A percentile compares a stretch with the other conserved stretches of the same genome.
Conservation (phyloP, 2,329 filamentous ascomycete genomes). For the Fusarium napiforme region DNA sequence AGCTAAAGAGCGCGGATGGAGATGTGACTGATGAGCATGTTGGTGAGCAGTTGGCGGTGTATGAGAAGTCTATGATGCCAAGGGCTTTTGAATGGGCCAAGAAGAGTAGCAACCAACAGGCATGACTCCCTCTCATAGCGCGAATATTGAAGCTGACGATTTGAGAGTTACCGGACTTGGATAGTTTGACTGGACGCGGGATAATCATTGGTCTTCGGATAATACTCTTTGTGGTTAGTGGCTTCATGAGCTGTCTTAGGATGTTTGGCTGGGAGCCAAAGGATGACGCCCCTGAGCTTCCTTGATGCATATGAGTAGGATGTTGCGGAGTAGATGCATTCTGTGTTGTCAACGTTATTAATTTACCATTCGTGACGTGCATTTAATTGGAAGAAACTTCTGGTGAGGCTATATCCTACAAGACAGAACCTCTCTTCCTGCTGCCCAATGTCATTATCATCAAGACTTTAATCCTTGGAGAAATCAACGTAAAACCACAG, state of each 20-base stretch:
- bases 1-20: fast-evolving
- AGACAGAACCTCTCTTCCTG: too few relatives aligned
- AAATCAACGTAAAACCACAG: too few relatives aligned
- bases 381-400: too few relatives aligned
- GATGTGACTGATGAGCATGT: background rate
- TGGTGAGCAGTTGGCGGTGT: fast-evolving
- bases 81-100: background rate
- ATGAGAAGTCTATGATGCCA: background rate
- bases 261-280: background rate
- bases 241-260: fast-evolving
- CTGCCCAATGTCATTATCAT: too few relatives aligned
- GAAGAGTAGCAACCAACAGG: background rate
- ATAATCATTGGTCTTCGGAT: background rate
- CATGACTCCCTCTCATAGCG: too few relatives aligned
- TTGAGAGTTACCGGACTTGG: background rate
- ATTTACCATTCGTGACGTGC: too few relatives aligned
- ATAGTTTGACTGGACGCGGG: fast-evolving
- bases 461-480: too few relatives aligned
- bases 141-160: background rate
- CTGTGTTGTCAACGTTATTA: fast-evolving
- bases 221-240: fast-evolving
- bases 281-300: background rate
- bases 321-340: too few relatives aligned
- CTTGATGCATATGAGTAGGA: background rate
- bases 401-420: too few relatives aligned